Evolutionary conservation across 2,329 filamentous ascomycete genomes (phyloP).

Genomic region (Talaromyces sp.): DNA sequence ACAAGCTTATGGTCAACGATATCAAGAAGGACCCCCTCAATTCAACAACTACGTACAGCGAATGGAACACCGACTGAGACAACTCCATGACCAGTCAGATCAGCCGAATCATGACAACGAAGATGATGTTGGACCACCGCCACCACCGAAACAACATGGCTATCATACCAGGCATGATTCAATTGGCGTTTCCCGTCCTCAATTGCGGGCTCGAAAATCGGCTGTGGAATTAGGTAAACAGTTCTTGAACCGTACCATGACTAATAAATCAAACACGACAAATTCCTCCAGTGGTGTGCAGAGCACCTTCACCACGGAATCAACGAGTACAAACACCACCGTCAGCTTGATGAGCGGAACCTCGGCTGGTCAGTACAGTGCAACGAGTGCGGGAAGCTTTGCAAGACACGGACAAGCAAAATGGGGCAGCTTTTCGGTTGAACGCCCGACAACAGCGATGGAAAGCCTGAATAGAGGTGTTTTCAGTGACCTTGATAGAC

Average conservation of each 20-base stretch:
- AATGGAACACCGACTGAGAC: slow-evolving; percentile 79
- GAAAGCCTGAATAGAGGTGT: slow-evolving; percentile 39
- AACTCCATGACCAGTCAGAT: slow-evolving; percentile 61
- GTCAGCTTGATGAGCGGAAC: slow-evolving; percentile 90
- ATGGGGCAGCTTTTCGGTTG: slow-evolving; percentile 29
- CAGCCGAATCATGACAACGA: slow-evolving; percentile 41
- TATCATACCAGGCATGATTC: slow-evolving; percentile 44
- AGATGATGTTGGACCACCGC: slow-evolving; percentile 52
- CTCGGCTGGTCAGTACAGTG: slow-evolving; percentile 86
- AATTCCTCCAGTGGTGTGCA: slow-evolving; percentile 70
- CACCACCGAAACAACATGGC: slow-evolving; percentile 56
- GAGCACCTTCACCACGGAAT: slow-evolving; percentile 62
- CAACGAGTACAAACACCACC: slow-evolving; percentile 70
- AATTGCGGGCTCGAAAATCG: slow-evolving; percentile 41
- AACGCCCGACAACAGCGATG: slow-evolving; percentile 46
- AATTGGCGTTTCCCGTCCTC: slow-evolving; percentile 36
- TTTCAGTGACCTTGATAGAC: slow-evolving; percentile 41
- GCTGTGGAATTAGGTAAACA: slow-evolving; percentile 72
- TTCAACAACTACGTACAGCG: slow-evolving; percentile 83
- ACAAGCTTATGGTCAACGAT: slow-evolving; percentile 51
- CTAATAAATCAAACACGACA: slow-evolving; percentile 81
- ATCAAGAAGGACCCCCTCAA: slow-evolving; percentile 60
- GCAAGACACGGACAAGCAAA: slow-evolving; percentile 64
- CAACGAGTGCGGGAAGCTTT: slow-evolving; percentile 90
- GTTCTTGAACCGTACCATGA: slow-evolving; percentile 72